phyloP scores from a whole-genome alignment of 257 asterid species.

The Knoxia roxburghii region DNA sequence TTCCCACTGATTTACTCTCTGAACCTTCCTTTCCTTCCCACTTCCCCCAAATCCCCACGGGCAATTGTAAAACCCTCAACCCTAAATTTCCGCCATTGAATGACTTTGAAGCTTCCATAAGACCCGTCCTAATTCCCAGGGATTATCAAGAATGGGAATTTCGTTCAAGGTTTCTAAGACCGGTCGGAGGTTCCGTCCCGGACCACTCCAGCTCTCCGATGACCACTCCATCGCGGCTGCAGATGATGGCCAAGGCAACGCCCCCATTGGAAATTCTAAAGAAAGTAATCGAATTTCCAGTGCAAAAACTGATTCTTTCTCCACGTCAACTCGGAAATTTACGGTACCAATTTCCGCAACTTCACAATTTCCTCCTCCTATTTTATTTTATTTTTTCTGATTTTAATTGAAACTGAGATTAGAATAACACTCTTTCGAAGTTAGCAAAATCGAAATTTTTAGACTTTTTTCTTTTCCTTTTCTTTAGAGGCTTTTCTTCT shows the following conservation, averaged over 20 bases:
- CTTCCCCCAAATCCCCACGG: no score
- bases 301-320: slow-evolving; percentile 17
- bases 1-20: no score
- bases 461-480: no score
- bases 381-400: no score
- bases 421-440: neutral
- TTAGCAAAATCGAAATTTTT: no score
- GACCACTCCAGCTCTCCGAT: slow-evolving; percentile 26
- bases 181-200: slow-evolving; percentile 61
- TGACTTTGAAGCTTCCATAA: neutral
- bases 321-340: slow-evolving; percentile 29
- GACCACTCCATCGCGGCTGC: slow-evolving; percentile 20
- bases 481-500: no score
- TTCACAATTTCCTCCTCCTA: no score
- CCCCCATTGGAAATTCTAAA: slow-evolving; percentile 19
- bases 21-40: no score
- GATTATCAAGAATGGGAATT: slow-evolving; percentile 51
- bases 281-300: slow-evolving; percentile 17
- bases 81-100: no score
- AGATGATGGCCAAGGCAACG: slow-evolving; percentile 25
- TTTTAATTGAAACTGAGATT: no score
- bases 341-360: slow-evolving; percentile 22
- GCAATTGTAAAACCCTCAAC: no score
- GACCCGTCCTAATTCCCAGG: neutral
- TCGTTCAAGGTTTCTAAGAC: slow-evolving; percentile 82